Conservation (phyloP, 176 grass and related monocot species). For the Alopecurus myosuroides region DNA sequence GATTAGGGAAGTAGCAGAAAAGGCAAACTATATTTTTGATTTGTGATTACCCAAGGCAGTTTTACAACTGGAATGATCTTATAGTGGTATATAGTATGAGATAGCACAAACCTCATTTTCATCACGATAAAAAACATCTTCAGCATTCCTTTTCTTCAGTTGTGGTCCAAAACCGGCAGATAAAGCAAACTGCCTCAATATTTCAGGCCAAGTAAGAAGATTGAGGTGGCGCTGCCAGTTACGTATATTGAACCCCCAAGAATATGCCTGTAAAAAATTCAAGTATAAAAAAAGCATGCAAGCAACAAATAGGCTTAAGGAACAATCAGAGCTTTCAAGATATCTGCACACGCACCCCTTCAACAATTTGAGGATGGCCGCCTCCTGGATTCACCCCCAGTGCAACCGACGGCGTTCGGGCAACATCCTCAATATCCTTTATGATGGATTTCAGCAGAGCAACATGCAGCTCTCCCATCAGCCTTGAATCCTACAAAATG, state of each 20-base stretch:
- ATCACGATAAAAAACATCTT: conserved; percentile 60
- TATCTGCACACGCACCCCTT: conserved; percentile 52
- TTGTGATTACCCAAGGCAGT: neutral
- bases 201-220: conserved; percentile 95
- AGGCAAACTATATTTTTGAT: neutral
- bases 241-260: conserved; percentile 94
- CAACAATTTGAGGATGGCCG: conserved; percentile 85
- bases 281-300: conserved; percentile 14
- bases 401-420: conserved; percentile 50
- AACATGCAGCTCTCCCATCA: conserved; percentile 81
- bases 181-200: conserved; percentile 93
- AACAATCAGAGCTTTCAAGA: conserved; percentile 8
- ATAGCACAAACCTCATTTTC: conserved; percentile 71
- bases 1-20: neutral
- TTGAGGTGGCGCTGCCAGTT: conserved; percentile 88
- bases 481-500: conserved; percentile 76
- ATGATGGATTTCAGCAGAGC: conserved; percentile 85
- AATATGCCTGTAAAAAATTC: conserved; percentile 63
- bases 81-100: neutral
- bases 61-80: conserved; percentile 14
- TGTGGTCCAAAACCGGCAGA: conserved; percentile 92
- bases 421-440: conserved; percentile 96
- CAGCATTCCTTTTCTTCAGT: conserved; percentile 74
- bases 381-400: conserved; percentile 76
- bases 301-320: neutral